Conservation (phyloP, 768 basidiomycete genomes). For the Russula sp. region DNA sequence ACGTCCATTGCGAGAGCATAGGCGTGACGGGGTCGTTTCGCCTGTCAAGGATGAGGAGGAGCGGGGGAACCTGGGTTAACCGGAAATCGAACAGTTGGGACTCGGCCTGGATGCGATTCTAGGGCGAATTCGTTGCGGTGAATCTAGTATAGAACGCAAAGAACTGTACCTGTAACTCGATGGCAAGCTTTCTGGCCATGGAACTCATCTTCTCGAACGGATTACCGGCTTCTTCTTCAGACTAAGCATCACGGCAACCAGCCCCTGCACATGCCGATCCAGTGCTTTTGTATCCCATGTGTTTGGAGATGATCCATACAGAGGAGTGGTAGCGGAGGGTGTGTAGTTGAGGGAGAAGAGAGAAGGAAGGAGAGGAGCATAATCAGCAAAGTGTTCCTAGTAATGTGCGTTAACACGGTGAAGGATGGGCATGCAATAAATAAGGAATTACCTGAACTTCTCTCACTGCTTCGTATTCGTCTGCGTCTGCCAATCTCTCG, state of each 20-base stretch:
- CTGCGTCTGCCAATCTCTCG: constrained; percentile 88
- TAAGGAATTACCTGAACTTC: constrained; percentile 81
- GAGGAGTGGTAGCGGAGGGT: constrained; percentile 57
- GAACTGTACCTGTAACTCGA: constrained; percentile 71
- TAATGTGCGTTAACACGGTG: constrained; percentile 20
- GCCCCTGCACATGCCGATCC: constrained; percentile 72
- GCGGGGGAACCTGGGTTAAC: constrained; percentile 79
- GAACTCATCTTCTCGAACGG: constrained; percentile 87
- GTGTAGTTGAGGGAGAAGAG: constrained; percentile 84
- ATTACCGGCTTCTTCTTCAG: constrained; percentile 95
- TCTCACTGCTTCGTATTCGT: constrained; percentile 93
- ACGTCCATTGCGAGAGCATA: constrained; percentile 96
- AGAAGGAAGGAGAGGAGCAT: constrained; percentile 79
- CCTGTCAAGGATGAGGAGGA: constrained; percentile 90
- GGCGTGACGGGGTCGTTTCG: constrained; percentile 98
- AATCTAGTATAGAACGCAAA: constrained; percentile 5
- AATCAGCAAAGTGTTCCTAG: constrained; percentile 98
- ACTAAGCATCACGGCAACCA: constrained; percentile 84
- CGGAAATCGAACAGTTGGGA: constrained; percentile 89
- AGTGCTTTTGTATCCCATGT: constrained; percentile 75
- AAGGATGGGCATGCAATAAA: constrained; percentile 21
- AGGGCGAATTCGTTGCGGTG: constrained; percentile 24
- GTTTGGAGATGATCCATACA: constrained; percentile 71
- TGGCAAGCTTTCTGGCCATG: constrained; percentile 87
- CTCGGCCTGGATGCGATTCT: constrained; percentile 82